These are phyloP conservation scores for Fusarium beomiforme DNA, from an alignment of 2,329 filamentous ascomycete genomes.

Conservation along the genomic window DNA sequence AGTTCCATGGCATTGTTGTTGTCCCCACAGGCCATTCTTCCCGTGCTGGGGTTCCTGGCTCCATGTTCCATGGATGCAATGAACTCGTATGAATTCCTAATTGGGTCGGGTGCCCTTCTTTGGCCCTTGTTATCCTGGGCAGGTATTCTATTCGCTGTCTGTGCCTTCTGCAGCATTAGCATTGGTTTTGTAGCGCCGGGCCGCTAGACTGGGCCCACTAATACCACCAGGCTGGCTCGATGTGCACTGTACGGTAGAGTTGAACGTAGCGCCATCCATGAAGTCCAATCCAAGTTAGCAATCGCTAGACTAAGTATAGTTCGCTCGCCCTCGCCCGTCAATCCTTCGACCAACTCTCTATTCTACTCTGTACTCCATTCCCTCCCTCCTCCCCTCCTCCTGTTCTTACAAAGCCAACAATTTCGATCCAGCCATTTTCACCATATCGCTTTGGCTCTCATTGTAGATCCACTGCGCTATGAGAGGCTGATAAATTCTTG, in stretches of 20 bases:
- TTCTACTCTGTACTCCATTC: conserved; percentile 2
- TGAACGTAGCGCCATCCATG: conserved; percentile 28
- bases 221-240: conserved; percentile 41
- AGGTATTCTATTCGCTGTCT: conserved; percentile 35
- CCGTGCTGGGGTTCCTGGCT: conserved; percentile 22
- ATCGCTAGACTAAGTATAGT: conserved; percentile 39
- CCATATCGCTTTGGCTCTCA: conserved; percentile 1
- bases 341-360: conserved; percentile 28
- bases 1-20: background rate
- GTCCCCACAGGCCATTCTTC: conserved; percentile 22
- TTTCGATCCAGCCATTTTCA: conserved; percentile 6
- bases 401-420: conserved; percentile 7
- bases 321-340: conserved; percentile 36
- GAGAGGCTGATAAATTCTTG: conserved; percentile 27
- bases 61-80: conserved; percentile 13
- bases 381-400: conserved; percentile 19
- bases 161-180: conserved; percentile 32
- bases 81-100: conserved; percentile 36
- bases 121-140: conserved; percentile 16
- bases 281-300: conserved; percentile 31
- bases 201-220: conserved; percentile 39
- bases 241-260: conserved; percentile 26
- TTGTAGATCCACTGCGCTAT: conserved; percentile 30
- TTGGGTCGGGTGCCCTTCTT: conserved; percentile 22
- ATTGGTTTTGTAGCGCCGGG: conserved; percentile 35